These are phyloP conservation scores for Paragyromitra xinjiangensis DNA, from an alignment of 495 filamentous ascomycete species.

Conservation along the genomic window DNA sequence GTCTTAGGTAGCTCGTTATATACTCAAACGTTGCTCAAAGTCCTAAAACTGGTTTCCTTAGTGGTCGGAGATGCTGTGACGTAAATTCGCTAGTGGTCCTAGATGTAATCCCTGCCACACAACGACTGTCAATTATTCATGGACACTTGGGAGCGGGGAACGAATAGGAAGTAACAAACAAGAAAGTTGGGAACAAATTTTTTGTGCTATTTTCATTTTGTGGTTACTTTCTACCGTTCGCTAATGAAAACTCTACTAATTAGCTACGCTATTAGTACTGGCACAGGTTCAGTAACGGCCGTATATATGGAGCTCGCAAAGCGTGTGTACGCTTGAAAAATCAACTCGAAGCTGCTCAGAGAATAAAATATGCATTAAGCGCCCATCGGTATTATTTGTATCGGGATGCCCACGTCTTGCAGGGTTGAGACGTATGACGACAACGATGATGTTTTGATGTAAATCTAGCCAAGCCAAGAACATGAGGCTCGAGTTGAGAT, in stretches of 20 bases:
- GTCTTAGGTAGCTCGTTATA: conserved; percentile 22
- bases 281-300: not conserved
- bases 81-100: conserved; percentile 3
- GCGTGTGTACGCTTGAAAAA: not conserved
- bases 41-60: conserved; percentile 29
- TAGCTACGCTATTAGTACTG: not conserved
- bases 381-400: not conserved
- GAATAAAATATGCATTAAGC: not conserved
- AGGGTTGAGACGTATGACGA: not conserved
- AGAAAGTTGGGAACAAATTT: not conserved
- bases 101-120: conserved; percentile 16
- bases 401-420: not conserved
- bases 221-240: not conserved
- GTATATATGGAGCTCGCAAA: not conserved
- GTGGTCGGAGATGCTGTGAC: conserved; percentile 17
- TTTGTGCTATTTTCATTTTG: too few relatives aligned
- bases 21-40: not conserved
- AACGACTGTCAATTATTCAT: not conserved
- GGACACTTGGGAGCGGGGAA: not conserved
- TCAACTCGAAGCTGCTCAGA: not conserved
- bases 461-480: not conserved
- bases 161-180: not conserved
- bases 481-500: not conserved
- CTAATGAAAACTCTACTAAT: not conserved
- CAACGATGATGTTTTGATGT: not conserved